Evolutionary conservation across 176 grass and related monocot genomes (phyloP), one percentile per base, ranked within the genome.

Genomic region (Melocanna baccifera): DNA sequence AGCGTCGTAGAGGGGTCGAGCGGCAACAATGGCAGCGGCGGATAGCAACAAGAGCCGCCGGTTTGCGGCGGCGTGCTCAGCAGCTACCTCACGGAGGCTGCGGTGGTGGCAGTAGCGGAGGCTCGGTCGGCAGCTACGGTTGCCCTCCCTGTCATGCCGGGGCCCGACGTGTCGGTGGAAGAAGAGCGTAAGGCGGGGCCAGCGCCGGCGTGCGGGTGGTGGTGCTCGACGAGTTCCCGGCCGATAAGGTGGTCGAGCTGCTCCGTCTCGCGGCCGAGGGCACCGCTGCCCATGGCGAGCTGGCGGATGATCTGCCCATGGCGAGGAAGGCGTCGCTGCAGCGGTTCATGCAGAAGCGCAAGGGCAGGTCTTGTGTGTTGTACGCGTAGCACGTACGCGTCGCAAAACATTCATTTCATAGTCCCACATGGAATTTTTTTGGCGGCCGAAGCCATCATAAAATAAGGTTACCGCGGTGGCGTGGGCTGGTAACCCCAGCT

Each of bases 301-400:
- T 11, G 55, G 80, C 55, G 59, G 16, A 88, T 29, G 62, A 92
- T 63, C 83, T 96, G 66, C 88, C 91, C 10, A 78, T 96, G 51
- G 87, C 89, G 46, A 87, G 88, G 66, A 93, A 87, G 71, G 84
- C 76, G 14, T 96, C 93, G 7, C 91, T 96, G 40, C 84, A 87
- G 71, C 84, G 87, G 69, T 96, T 96, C 81, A 58, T 93, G 50
- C 91, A 89, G 84, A 96, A 91, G 80, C 91, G 92, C 81, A 91
- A 74, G 84, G 62, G 88, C 22, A n/a, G 30, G 30, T 1, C 30
- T 30, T 30, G 1, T 30, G 30, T 2, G 30, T 30, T 30, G 30
- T 30, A 30, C 30, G 30, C 30, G 30, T 30, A 30, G 30, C 2
- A 30, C 30, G 30, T 30, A 30, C 30, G 1, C 2, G 1, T 30